Percentiles rank a stretch among this genome's conserved stretches.
These are phyloP conservation scores for Colletotrichum australisinense DNA, from an alignment of 2,329 filamentous ascomycete genomes.

Conservation along the genomic window DNA sequence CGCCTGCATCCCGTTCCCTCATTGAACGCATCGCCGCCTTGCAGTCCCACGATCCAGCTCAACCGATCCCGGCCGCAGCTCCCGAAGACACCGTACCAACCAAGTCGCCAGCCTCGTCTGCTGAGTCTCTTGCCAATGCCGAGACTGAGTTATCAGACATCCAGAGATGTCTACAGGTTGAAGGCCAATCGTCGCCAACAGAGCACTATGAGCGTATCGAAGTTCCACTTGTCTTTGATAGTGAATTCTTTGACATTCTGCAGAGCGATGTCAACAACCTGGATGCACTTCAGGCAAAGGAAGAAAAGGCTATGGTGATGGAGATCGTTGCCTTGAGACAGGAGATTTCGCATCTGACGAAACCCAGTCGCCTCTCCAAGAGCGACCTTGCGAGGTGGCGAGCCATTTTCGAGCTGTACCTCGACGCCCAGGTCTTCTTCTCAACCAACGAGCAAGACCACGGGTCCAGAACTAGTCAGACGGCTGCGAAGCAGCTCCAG, in stretches of 20 bases:
- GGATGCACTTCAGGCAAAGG: constrained; percentile 73
- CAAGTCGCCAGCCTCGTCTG: neutral
- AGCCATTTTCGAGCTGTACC: constrained; percentile 83
- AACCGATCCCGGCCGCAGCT: neutral
- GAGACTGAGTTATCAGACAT: constrained; percentile 36
- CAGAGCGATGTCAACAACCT: constrained; percentile 77
- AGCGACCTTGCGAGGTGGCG: constrained; percentile 82
- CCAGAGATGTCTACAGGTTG: constrained; percentile 3
- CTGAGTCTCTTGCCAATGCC: neutral
- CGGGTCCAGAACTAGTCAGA: constrained; percentile 72
- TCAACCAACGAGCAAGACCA: constrained; percentile 79
- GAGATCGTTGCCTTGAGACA: constrained; percentile 74
- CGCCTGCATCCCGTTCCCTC: constrained; percentile 72
- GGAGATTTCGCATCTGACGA: constrained; percentile 72
- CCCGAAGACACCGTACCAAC: neutral
- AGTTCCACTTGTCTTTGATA: constrained; percentile 80
- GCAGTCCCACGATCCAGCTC: constrained; percentile 13
- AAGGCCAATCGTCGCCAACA: neutral
- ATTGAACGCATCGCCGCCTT: constrained; percentile 68
- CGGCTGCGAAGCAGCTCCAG: constrained; percentile 75
- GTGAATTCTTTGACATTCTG: constrained; percentile 82
- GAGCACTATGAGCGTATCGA: constrained; percentile 62
- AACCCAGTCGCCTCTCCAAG: constrained; percentile 70
- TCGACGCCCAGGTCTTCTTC: constrained; percentile 85
- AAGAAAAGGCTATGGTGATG: constrained; percentile 71